phyloP scores from a whole-genome alignment of 768 basidiomycete species.

The Lanmaoa pseudosensibilis region DNA sequence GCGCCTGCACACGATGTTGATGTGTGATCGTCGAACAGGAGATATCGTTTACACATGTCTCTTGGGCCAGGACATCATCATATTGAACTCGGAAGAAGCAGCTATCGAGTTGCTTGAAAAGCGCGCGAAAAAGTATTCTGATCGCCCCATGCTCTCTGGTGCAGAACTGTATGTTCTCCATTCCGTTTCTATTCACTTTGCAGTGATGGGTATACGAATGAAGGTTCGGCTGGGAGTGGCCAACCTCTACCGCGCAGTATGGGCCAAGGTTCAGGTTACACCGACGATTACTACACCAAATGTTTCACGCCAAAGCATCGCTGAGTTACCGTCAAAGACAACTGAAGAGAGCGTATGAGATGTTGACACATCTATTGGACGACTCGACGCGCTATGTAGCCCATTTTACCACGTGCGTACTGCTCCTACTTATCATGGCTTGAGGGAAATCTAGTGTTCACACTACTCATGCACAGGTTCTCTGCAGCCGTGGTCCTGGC shows the following conservation, averaged over 20 bases:
- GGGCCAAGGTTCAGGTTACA: slow-evolving; percentile 25
- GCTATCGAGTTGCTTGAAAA: slow-evolving; percentile 52
- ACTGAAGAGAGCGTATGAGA: slow-evolving; percentile 10
- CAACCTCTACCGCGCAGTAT: slow-evolving; percentile 15
- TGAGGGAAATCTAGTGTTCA: not conserved
- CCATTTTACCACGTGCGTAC: slow-evolving; percentile 14
- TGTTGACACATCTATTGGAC: slow-evolving; percentile 6
- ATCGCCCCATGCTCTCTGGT: slow-evolving; percentile 3
- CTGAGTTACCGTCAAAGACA: slow-evolving; percentile 18
- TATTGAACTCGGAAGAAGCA: slow-evolving; percentile 48
- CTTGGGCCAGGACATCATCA: slow-evolving; percentile 47
- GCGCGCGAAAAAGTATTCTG: slow-evolving; percentile 51
- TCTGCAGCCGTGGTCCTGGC: slow-evolving; percentile 12
- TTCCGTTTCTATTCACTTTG: not conserved
- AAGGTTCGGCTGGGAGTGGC: slow-evolving; percentile 26
- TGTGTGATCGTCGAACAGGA: not conserved
- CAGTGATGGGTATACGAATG: not conserved
- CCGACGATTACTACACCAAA: slow-evolving; percentile 21
- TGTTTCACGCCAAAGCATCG: slow-evolving; percentile 13
- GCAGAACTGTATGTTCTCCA: slow-evolving; percentile 8
- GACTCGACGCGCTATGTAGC: slow-evolving; percentile 6
- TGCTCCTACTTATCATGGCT: not conserved
- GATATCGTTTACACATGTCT: slow-evolving; percentile 21
- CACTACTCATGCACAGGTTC: not conserved
- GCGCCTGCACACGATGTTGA: not conserved